Evolutionary conservation across 2,329 filamentous ascomycete genomes (phyloP).

Genomic region (Ceratocystis huliohia): DNA sequence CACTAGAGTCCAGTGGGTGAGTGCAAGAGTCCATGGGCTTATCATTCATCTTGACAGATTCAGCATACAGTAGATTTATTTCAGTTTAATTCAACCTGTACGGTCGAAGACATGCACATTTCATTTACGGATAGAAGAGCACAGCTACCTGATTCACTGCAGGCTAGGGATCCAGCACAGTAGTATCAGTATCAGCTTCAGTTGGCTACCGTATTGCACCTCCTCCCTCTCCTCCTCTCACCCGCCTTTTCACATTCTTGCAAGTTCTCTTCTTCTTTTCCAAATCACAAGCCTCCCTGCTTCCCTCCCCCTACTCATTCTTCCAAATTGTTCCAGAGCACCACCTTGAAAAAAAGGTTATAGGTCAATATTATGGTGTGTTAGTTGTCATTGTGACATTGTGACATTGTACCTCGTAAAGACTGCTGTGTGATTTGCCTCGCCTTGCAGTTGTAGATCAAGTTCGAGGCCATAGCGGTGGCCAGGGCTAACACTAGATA

Average conservation of each 20-base stretch:
- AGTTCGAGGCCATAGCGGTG: neutral
- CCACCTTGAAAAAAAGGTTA: neutral
- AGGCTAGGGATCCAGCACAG: no score
- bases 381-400: neutral
- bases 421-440: neutral
- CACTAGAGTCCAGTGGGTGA: no score
- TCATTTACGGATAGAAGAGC: no score
- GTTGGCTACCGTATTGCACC: neutral
- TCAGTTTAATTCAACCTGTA: no score
- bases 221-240: neutral
- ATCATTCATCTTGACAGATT: no score
- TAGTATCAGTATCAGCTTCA: neutral
- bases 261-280: neutral
- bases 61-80: no score
- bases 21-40: no score
- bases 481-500: neutral
- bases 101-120: no score
- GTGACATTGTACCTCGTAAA: neutral
- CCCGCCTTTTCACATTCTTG: neutral
- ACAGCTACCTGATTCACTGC: no score
- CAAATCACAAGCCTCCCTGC: neutral
- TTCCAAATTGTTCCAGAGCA: neutral
- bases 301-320: neutral
- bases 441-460: slow-evolving; percentile 5
- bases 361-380: neutral